Base-by-base conservation (phyloP, 495 filamentous ascomycete genomes). In the Ramalina intermedia region DNA sequence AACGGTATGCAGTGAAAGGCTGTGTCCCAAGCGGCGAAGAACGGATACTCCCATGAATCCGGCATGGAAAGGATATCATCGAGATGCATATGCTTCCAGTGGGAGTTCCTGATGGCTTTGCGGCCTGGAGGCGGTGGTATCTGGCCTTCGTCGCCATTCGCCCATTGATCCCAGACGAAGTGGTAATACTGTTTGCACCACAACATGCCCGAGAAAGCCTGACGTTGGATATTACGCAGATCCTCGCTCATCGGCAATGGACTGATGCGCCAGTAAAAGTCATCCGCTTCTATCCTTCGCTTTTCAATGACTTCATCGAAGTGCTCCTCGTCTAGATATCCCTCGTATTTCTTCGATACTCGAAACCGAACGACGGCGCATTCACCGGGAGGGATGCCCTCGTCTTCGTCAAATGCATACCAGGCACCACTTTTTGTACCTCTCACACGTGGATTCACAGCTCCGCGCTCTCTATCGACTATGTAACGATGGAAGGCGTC, bases 151-250 rank as follows among this genome's bases (percentile, higher is more conserved):
- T 81, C 78, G 21, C 78, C 90, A 58, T 90, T 94, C 14, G 86
- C 84, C 90, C 90, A 96, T 60, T 96, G 84, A 41, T 95, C 89
- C 85, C 86, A 95, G 55, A 95, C 79, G 64, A 96, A 94, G 58
- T 94, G 80, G 61, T 96, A 96, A 64, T 84, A 85, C 65, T 96
- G 89, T 63, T 96, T 96, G 41, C 80, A 87, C 90, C 90, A 96
- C 71, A 96, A 79, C 91, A 96, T 96, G 38, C 90, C 90, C 0
- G 86, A 75, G 46, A 96, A 83, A 3, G 90, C 90, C 65, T 96
- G 90, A 46, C 90, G 75, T 60, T 96, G 90, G 55, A 96, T 89
- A 65, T 91, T 96, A 39, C 90, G 80, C 23, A 96, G 75, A 56
- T 96, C 90, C 33, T 96, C 90, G 9, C 83, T 76, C 84, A 96